Base-by-base conservation (phyloP, 257 asterid species). In the Osmanthus fragrans region DNA sequence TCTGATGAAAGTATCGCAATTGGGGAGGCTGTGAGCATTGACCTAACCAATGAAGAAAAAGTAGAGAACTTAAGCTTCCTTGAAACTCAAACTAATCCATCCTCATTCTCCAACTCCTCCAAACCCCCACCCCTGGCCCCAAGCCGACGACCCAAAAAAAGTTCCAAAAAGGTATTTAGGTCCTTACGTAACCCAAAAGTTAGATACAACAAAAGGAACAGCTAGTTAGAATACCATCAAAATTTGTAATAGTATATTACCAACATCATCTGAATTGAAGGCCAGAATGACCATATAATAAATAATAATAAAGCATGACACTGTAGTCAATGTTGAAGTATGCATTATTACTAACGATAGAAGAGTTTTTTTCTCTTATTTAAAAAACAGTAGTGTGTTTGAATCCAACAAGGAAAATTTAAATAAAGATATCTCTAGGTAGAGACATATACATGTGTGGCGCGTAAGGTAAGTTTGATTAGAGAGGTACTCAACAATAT, bases 1-100 rank as follows among this genome's bases (percentile, higher is more conserved):
- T 94, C 98, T 58, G 94, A 88, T 6, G 97, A 92, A 71, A 85
- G 84, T 56, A 88, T 86, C n/a, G 85, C 91, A 74, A 84, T 79
- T 69, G 97, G 93, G 67, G 92, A 94, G 81, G 72, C 84, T 70
- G 82, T 83, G 81, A 85, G 81, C 88, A 92, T 78, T 60, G 95
- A 89, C 85, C 98, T 94, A 84, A 21, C 69, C 70, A 84, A 12
- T 69, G 78, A 74, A 83, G 78, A 69, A 70, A 42, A 66, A 73
- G 86, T 37, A 39, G 11, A 65, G 37, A 33, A 64, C 56, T 73
- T 82, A 75, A 74, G 81, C 73, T 63, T 21, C 79, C 75, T 63
- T 71, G 70, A 74, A 75, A 71, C 75, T 21, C 73, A 56, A 37
- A 54, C 74, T 71, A 56, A 54, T 32, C 0, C n/a, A 71, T 49